Evolutionary conservation across 805 yeast genomes (phyloP), one percentile per base, ranked within the genome.

Genomic region (Zygoascus biomembranicola): DNA sequence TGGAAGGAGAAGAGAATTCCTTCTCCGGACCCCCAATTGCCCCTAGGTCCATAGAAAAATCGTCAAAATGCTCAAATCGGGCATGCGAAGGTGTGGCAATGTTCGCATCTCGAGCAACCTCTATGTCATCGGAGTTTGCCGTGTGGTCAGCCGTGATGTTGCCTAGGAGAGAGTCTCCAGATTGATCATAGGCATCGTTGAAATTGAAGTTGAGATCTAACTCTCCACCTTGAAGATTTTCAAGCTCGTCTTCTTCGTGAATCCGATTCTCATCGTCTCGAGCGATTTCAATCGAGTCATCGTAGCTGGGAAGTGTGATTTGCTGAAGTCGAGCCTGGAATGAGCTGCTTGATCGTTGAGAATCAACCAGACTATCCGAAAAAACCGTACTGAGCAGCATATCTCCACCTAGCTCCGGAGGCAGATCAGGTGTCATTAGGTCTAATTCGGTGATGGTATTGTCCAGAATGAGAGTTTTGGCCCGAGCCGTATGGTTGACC

Each of bases 381-480:
- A 19, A 26, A 20, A 19, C 20, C 4, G 32, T 18, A 18, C 5
- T 49, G 26, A 32, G 43, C 16, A 23, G 44, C 18, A 42, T 16
- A 5, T 42, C 26, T 31, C 43, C n/a, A 42, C 47, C n/a, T 23
- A 59, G 18, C 58, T 59, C 59, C 39, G 66, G 63, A 60, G 79
- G 68, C 32, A 85, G 85, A 47, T 81, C 87, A 59, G 82, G 87
- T 57, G 78, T 78, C 43, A 87, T 70, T 23, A 88, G 79, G 63
- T 87, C 95, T 41, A 82, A 76, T 55, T 83, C 87, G 0, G 95
- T 85, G 46, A 89, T 84, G 18, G 87, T 86, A 68, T 90, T 95
- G 61, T 77, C 81, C 59, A 90, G 73, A 1, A 82, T 78, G 48
- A 87, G 74, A 43, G 77, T 78, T 37, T 54, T 46, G 20, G 50